Conservation (phyloP, 2,329 filamentous ascomycete species). For the Mycogone perniciosa region DNA sequence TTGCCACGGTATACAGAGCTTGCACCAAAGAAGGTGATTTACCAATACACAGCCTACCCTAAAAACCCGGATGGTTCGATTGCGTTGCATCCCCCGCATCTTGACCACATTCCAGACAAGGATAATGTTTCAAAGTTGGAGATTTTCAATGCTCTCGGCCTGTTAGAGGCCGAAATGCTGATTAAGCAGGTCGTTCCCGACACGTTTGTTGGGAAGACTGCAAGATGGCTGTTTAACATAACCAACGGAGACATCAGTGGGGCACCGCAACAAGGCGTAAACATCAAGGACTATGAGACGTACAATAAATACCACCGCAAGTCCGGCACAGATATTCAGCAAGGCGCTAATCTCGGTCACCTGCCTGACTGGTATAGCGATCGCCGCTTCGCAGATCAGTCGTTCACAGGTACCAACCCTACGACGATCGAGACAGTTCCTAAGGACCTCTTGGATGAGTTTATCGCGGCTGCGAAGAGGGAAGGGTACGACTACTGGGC, state of each 20-base stretch:
- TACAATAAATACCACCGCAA: conserved; percentile 32
- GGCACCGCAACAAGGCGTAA: conserved; percentile 23
- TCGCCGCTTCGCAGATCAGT: conserved; percentile 38
- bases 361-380: conserved; percentile 38
- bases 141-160: conserved; percentile 27
- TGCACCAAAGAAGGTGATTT: conserved; percentile 25
- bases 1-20: conserved; percentile 26
- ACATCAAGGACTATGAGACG: conserved; percentile 22
- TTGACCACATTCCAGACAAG: conserved; percentile 23
- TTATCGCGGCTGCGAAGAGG: conserved; percentile 28
- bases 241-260: conserved; percentile 21
- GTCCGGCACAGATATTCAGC: conserved; percentile 29
- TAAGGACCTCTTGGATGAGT: conserved; percentile 27
- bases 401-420: conserved; percentile 38
- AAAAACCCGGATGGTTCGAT: conserved; percentile 21
- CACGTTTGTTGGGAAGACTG: conserved; percentile 25
- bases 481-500: conserved; percentile 29
- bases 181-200: conserved; percentile 28
- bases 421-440: conserved; percentile 38
- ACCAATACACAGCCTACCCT: conserved; percentile 21
- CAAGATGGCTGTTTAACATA: conserved; percentile 24
- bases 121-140: conserved; percentile 20
- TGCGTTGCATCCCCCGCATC: conserved; percentile 26
- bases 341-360: conserved; percentile 28
- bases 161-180: conserved; percentile 25